A percentile compares a stretch with the other conserved stretches of the same genome.
Evolutionary conservation across 2,329 filamentous ascomycete genomes (phyloP).

Genomic region (Cyclaneusma minus): DNA sequence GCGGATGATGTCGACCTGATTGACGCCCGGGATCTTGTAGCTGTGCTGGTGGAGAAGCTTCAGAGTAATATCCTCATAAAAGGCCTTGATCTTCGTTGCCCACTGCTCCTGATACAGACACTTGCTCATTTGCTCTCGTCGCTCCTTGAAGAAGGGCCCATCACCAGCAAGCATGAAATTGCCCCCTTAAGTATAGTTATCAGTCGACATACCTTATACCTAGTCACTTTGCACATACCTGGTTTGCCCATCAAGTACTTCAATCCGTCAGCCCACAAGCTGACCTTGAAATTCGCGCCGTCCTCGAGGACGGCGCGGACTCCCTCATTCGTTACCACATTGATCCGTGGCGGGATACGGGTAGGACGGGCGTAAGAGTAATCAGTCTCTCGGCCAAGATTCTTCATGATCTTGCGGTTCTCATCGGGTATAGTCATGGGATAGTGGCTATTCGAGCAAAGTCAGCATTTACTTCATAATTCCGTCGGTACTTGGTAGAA

Average conservation of each 20-base stretch:
- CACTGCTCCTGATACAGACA: constrained; percentile 46
- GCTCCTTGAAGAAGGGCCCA: constrained; percentile 28
- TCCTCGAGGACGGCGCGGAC: constrained; percentile 45
- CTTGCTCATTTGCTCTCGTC: constrained; percentile 35
- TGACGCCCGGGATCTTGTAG: constrained; percentile 41
- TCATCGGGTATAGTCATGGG: constrained; percentile 48
- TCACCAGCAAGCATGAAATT: constrained; percentile 42
- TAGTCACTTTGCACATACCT: no score
- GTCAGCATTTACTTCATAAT: no score
- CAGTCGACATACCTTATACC: no score
- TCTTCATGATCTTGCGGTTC: constrained; percentile 52
- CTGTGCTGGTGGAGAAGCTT: constrained; percentile 46
- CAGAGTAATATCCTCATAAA: constrained; percentile 46
- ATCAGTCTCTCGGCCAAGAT: constrained; percentile 45
- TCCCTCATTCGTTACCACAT: constrained; percentile 42
- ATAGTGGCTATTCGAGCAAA: no score
- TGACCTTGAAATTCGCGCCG: constrained; percentile 41
- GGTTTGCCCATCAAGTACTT: constrained; percentile 44
- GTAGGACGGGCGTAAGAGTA: constrained; percentile 53
- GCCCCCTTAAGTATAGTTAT: no score
- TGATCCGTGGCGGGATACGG: constrained; percentile 30
- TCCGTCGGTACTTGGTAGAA: no score
- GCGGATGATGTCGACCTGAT: constrained; percentile 51
- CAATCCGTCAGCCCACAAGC: constrained; percentile 49
- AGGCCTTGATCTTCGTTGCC: constrained; percentile 42